These are phyloP conservation scores for Lagenidium sp. DNA, from an alignment of 352 stramenopile species.

Conservation along the genomic window DNA sequence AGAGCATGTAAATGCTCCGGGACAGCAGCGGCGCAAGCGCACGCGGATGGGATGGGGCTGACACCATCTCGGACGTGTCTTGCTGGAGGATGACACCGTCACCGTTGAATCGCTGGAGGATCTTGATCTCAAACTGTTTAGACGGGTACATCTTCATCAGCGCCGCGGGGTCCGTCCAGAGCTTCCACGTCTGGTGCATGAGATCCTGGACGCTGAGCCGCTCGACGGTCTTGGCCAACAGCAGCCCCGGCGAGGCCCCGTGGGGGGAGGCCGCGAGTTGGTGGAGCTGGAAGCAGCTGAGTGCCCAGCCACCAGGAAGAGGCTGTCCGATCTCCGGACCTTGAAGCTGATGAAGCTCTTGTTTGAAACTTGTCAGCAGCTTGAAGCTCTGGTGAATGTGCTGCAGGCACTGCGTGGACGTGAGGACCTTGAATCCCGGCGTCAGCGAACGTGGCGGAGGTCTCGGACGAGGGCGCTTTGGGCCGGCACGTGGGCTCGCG, in stretches of 20 bases:
- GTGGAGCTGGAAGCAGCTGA: neutral
- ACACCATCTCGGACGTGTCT: neutral
- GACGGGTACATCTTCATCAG: neutral
- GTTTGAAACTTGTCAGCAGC: neutral
- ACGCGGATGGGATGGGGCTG: neutral
- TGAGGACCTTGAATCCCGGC: slow-evolving; percentile 1
- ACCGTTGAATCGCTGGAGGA: slow-evolving; percentile 6
- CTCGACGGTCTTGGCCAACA: neutral
- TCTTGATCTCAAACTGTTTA: neutral
- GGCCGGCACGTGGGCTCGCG: too few relatives aligned
- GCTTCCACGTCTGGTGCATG: slow-evolving; percentile 4
- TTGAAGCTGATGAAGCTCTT: neutral
- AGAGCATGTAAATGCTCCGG: slow-evolving; percentile 4
- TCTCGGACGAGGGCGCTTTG: too few relatives aligned
- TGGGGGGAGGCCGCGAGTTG: neutral
- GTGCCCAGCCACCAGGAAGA: slow-evolving; percentile 1
- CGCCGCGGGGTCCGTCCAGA: slow-evolving; percentile 1
- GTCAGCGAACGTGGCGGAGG: neutral
- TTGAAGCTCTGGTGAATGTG: slow-evolving; percentile 5
- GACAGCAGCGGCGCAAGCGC: too few relatives aligned
- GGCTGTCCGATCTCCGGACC: neutral
- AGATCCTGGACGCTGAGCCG: neutral
- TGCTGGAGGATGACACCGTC: slow-evolving; percentile 1
- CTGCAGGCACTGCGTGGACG: slow-evolving; percentile 1
- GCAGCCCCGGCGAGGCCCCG: neutral